These are phyloP conservation scores for Cordyceps sp. DNA, from an alignment of 2,329 filamentous ascomycete genomes.

Conservation along the genomic window DNA sequence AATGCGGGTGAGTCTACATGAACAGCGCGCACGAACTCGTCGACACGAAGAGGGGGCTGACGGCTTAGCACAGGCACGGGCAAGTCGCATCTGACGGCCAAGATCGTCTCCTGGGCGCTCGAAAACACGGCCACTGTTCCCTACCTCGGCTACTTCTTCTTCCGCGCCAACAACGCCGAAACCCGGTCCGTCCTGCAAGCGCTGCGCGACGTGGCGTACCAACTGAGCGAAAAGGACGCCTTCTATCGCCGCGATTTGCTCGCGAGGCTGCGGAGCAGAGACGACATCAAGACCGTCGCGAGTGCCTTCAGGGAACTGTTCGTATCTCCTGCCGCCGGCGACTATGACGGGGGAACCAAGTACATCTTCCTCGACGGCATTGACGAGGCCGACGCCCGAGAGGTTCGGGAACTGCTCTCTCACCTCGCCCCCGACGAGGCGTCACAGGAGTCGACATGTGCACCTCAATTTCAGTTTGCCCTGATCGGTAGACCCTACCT, in stretches of 20 bases:
- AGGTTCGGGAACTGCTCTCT: conserved; percentile 19
- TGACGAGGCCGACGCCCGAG: conserved; percentile 23
- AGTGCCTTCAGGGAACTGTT: conserved; percentile 26
- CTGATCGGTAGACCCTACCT: conserved; percentile 25
- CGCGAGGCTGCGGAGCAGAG: conserved; percentile 14
- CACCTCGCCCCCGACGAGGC: conserved; percentile 13
- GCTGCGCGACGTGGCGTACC: conserved; percentile 27
- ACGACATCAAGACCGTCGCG: conserved; percentile 25
- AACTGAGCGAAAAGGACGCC: conserved; percentile 26
- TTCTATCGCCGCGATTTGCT: conserved; percentile 25
- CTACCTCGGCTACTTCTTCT: conserved; percentile 27
- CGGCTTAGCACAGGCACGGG: conserved; percentile 19
- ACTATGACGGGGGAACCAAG: conserved; percentile 15
- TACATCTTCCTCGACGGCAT: conserved; percentile 30
- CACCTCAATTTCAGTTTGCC: conserved; percentile 17
- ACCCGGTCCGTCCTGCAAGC: conserved; percentile 27
- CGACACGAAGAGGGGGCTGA: not conserved
- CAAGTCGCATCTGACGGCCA: conserved; percentile 27
- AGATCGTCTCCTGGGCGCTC: conserved; percentile 23
- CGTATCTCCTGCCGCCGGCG: conserved; percentile 18
- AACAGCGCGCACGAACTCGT: not conserved
- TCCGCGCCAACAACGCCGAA: conserved; percentile 27
- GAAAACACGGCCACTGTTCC: conserved; percentile 12
- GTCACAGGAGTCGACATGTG: conserved; percentile 3
- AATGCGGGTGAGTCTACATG: conserved; percentile 16